Evolutionary conservation across 352 stramenopile species (phyloP), one percentile per base, ranked within the genome.

Genomic region (Phytophthora sp.): DNA sequence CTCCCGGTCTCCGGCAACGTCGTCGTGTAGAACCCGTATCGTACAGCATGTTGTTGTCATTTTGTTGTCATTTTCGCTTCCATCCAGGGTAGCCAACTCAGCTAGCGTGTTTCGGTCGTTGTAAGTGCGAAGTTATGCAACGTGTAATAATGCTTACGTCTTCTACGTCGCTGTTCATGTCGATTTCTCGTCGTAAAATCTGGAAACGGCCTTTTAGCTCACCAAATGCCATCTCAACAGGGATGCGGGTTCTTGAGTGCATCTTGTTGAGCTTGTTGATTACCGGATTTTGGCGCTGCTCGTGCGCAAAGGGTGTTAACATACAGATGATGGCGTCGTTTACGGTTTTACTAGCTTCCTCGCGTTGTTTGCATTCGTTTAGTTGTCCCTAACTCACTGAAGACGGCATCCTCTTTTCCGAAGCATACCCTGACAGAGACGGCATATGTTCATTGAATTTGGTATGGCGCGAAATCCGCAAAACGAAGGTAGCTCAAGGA

Each of bases 81-180:
- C 15, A 8, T 26, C 38, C 6, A 45, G 18, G 12, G 38, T 18
- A 24, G 18, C 18, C 38, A 45, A 18, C 38, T 26, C 38, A 16
- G 38, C 6, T 7, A 45, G 7, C 15, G n/a, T 26, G 38, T 45
- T 45, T 45, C 38, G 18, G n/a, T 45, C 38, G 38, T 26, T 24
- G 38, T 26, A 24, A 26, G n/a, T 4, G 38, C 38, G 24, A 45
- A 45, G 18, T 45, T 45, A 8, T 26, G 38, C 20, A 45, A 26
- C 13, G 8, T 24, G 38, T 11, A 45, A 45, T 24, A 41, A 41
- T 18, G 13, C 20, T 45, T 24, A 16, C 38, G 8, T 45, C 16
- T 45, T 45, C 29, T 9, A 9, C 29, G 16, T 45, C 38, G 20
- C n/a, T 45, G 38, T 45, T 45, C 38, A 45, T 45, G 38, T 45